Percentiles rank a stretch among this genome's conserved stretches.
These are phyloP conservation scores for Nitzschia sp. DNA, from an alignment of 108 stramenopile genomes.

Conservation along the genomic window DNA sequence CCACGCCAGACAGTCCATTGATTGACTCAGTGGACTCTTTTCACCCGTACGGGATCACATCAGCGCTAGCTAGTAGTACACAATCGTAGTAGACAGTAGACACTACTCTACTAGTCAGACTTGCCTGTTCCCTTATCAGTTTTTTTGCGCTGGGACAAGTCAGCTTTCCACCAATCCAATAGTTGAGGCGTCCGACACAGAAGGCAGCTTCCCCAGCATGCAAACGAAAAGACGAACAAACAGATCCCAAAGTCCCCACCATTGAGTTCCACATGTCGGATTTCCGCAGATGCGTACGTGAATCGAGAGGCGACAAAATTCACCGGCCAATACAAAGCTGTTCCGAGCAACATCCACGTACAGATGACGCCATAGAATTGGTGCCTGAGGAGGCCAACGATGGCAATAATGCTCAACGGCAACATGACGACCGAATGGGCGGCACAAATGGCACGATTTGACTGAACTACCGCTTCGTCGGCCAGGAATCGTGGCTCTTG, in stretches of 20 bases:
- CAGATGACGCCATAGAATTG: constrained; percentile 3
- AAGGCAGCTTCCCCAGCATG: background rate
- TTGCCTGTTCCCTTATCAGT: too few relatives aligned
- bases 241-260: constrained; percentile 2
- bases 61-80: too few relatives aligned
- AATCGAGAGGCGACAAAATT: constrained; percentile 4
- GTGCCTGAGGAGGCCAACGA: background rate
- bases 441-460: constrained; percentile 10
- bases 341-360: constrained; percentile 10
- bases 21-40: too few relatives aligned
- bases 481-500: constrained; percentile 16
- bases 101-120: too few relatives aligned
- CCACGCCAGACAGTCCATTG: too few relatives aligned
- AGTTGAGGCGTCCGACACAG: background rate
- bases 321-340: constrained; percentile 2
- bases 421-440: background rate
- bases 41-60: too few relatives aligned
- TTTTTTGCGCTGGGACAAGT: too few relatives aligned
- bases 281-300: constrained; percentile 8
- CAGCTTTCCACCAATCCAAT: background rate
- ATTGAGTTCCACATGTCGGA: constrained; percentile 1
- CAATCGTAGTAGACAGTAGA: too few relatives aligned
- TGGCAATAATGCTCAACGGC: background rate
- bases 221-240: background rate
- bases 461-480: constrained; percentile 7